Evolutionary conservation across 371 early-diverging fungal genomes (phyloP), one percentile per base, ranked within the genome.

Genomic region (Syncephalastrum contaminatum): DNA sequence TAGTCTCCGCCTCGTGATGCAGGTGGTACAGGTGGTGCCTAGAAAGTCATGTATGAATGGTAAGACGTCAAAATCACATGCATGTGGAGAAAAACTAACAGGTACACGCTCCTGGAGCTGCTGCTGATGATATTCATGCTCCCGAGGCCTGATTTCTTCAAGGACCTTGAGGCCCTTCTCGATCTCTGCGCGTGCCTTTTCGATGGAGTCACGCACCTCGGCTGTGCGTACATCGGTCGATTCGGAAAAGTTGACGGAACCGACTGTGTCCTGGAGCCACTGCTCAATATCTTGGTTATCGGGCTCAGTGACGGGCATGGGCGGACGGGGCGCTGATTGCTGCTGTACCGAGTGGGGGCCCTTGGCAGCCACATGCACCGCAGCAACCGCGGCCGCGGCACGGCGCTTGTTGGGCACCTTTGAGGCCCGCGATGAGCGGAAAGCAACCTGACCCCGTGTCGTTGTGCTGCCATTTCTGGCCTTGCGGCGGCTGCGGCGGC

Each of bases 101-200:
- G 36, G 36, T 30, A 30, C 36, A 30, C 8, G 36, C 10, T 30
- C 36, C 36, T 30, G 36, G 10, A 45, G 53, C 25, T 53, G 53
- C 4, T 21, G 22, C 12, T 54, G 45, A 10, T 45, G 46, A 18
- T 4, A 8, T 25, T 54, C 47, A 46, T 54, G 56, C 18, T 48
- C 43, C 24, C 46, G 45, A 14, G 36, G 36, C 10, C 68, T 70
- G 39, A 70, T 60, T 7, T 72, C 70, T 51, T 78, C 82, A 42
- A 83, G 60, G n/a, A 81, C 64, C 36, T 70, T 55, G 43, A 72
- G 43, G 2, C 70, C 81, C 18, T 77, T 75, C 42, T 77, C 79
- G 10, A 84, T 83, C 52, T 84, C 82, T 39, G 72, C 73, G 48
- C 76, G 76, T 21, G 82, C 83, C 54, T 80, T 79, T 48, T 71